Conservation (phyloP, 306 rosid genomes). For the Morella rubra region DNA sequence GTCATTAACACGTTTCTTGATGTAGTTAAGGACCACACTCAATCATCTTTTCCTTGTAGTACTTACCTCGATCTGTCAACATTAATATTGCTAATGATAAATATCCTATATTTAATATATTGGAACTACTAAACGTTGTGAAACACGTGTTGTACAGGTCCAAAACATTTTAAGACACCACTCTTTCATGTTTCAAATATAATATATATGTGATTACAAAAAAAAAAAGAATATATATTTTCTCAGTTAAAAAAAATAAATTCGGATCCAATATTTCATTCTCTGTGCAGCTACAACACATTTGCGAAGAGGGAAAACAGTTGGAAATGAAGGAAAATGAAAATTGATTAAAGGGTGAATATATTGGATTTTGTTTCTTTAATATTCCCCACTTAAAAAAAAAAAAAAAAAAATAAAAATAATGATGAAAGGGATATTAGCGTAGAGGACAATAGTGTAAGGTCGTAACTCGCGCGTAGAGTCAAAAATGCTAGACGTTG, state of each 20-base stretch:
- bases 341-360: not conserved
- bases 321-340: not conserved
- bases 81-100: not conserved
- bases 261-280: not conserved
- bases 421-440: not conserved
- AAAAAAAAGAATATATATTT: no score
- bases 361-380: no score
- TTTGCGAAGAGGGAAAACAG: not conserved
- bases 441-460: not conserved
- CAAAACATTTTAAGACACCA: not conserved
- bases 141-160: not conserved
- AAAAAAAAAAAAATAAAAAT: not conserved
- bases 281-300: not conserved
- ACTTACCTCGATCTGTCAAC: not conserved
- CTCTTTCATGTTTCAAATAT: not conserved
- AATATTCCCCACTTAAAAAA: no score
- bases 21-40: not conserved
- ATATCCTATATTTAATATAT: no score
- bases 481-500: constrained; percentile 1
- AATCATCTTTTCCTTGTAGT: not conserved
- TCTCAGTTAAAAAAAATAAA: no score
- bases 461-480: no score
- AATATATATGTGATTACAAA: no score
- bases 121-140: not conserved
- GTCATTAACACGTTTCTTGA: no score